Percentiles rank a stretch among this genome's conserved stretches.
phyloP scores from a whole-genome alignment of 805 yeast genomes.

The Suhomyces faveliae region DNA sequence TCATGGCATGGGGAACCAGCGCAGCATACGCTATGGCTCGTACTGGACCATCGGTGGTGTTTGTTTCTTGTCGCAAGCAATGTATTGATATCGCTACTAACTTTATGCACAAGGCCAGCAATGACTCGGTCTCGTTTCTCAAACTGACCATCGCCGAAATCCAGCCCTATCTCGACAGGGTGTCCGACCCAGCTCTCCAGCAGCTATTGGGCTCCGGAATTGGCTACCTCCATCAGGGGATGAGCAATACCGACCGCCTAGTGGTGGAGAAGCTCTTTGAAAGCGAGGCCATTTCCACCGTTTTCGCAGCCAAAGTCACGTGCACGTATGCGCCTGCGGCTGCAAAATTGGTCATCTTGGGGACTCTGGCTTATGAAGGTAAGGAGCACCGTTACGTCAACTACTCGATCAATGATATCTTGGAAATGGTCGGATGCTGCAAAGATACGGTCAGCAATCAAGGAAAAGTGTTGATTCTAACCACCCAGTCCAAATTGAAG shows the following conservation, averaged over 20 bases:
- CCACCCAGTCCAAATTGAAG: conserved; percentile 51
- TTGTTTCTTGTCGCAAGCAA: conserved; percentile 55
- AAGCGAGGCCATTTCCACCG: conserved; percentile 49
- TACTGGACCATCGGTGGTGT: conserved; percentile 32
- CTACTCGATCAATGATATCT: conserved; percentile 61
- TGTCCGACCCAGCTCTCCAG: conserved; percentile 47
- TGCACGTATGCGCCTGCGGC: conserved; percentile 52
- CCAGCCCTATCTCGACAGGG: conserved; percentile 38
- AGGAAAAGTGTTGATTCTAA: conserved; percentile 50
- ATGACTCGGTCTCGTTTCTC: conserved; percentile 39
- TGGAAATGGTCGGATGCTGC: conserved; percentile 60
- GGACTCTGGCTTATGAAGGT: conserved; percentile 73
- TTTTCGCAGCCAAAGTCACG: conserved; percentile 64
- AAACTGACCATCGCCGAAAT: conserved; percentile 39
- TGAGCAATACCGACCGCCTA: conserved; percentile 54
- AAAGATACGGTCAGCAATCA: conserved; percentile 30
- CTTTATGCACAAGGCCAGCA: conserved; percentile 36
- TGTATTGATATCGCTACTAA: conserved; percentile 53
- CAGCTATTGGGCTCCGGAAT: conserved; percentile 56
- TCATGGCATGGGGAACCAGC: conserved; percentile 50
- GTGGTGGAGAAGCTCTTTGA: conserved; percentile 53
- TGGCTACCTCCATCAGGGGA: conserved; percentile 58
- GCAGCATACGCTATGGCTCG: conserved; percentile 42
- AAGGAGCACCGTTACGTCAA: conserved; percentile 68
- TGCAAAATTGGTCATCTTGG: conserved; percentile 56